Evolutionary conservation across 441 rosid species (phyloP), one percentile per base, ranked within the genome.

Genomic region (Corymbia citriodora): DNA sequence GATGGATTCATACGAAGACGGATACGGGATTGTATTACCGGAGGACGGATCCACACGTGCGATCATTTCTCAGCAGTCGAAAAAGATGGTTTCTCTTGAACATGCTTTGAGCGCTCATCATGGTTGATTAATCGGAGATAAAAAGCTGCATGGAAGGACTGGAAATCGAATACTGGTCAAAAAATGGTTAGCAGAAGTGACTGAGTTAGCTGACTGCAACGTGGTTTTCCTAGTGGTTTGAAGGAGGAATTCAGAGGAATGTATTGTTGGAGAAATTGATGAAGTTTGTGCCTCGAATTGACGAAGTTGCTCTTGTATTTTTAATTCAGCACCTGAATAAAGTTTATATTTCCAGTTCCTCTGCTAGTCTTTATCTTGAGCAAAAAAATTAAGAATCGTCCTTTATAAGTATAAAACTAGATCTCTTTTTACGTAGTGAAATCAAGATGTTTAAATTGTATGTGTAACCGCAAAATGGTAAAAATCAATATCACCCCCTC

Each of bases 1-100:
- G 48, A 91, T 93, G 94, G 92, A 92, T 4, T 79, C 92, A 3
- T 93, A 89, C 54, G 18, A 70, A 21, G 94, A 94, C 86, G 96
- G 92, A 14, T 91, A 93, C 55, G 92, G 91, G 89, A 92, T 93
- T 29, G 91, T 89, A 49, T 89, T 94, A 27, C 89, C 92, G 3
- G 88, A 92, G 59, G 91, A 89, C 12, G 92, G 88, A 54, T 92
- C 93, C 25, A 93, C 94, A 16, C 55, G 29, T 29, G 49, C n/a
- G 55, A 79, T 94, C 9, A 91, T 93, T 54, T 53, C 87, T 55
- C 90, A 65, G 85, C 94, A 93, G 59, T 93, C 95, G 4, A 65
- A 79, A 23, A 89, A 89, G 53, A 94, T 94, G 92, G 74, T 59
- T 19, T 89, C 91, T 68, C 92, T 93, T 33, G 89, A 92, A 57